Evolutionary conservation across 1,139 yeast species (phyloP).

Genomic region (Candida dubliniensis): DNA sequence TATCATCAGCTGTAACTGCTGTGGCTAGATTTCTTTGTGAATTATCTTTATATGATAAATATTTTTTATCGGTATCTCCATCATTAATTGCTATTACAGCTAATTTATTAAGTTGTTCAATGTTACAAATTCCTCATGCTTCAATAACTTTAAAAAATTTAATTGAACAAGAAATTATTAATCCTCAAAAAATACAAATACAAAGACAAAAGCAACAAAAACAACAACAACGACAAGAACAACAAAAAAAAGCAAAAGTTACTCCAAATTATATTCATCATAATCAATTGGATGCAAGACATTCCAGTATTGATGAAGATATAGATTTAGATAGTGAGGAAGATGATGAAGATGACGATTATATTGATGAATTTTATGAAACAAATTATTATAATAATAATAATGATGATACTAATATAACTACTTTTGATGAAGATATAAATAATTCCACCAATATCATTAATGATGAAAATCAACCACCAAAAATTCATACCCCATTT

Average conservation of each 20-base stretch:
- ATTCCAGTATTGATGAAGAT: slow-evolving; percentile 14
- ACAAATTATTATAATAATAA: slow-evolving; percentile 10
- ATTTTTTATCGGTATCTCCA: slow-evolving; percentile 60
- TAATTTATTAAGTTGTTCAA: slow-evolving; percentile 68
- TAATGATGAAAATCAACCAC: slow-evolving; percentile 40
- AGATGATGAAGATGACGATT: slow-evolving; percentile 13
- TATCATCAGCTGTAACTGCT: slow-evolving; percentile 52
- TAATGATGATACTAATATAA: slow-evolving; percentile 17
- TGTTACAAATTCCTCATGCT: slow-evolving; percentile 49
- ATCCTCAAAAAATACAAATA: slow-evolving; percentile 7
- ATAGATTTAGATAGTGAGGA: slow-evolving; percentile 14
- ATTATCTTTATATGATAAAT: slow-evolving; percentile 69
- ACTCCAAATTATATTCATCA: slow-evolving; percentile 8
- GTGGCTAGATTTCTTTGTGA: slow-evolving; percentile 73
- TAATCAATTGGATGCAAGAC: slow-evolving; percentile 8
- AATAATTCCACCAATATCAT: too few species aligned
- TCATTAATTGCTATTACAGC: slow-evolving; percentile 70
- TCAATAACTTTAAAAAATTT: slow-evolving; percentile 29
- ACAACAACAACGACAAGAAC: slow-evolving; percentile 10
- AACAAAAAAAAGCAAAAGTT: slow-evolving; percentile 14
- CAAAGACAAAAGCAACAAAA: slow-evolving; percentile 11
- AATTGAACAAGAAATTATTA: slow-evolving; percentile 15
- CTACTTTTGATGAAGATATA: slow-evolving; percentile 13
- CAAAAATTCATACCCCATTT: slow-evolving; percentile 49
- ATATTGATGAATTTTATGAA: slow-evolving; percentile 13